Base-by-base conservation (phyloP, 768 basidiomycete species). In the Collybiopsis confluens region DNA sequence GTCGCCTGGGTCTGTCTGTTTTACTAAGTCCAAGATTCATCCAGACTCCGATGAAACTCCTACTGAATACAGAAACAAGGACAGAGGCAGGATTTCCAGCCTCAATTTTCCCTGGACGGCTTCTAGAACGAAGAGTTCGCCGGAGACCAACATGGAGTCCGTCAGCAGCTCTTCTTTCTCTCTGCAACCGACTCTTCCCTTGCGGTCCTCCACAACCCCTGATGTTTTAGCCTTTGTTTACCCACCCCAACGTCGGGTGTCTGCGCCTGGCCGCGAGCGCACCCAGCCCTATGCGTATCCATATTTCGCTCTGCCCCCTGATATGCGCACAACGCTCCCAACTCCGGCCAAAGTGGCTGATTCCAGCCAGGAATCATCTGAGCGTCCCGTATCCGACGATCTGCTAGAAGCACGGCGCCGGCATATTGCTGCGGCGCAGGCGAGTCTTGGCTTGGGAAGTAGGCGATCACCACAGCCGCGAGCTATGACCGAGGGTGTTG, bases 251-350 rank as follows among this genome's bases (percentile, higher is more conserved):
- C 54, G 45, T 3, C 44, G 59, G 8, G 62, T 52, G 35, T 58
- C 62, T 28, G 58, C 62, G 16, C 54, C 57, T 47, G 45, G 27
- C 5, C 43, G 48, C 8, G 50, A 23, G 9, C 65, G 3, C 60
- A 72, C 72, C 10, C 70, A 72, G 16, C 71, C 71, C 3, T 72
- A 72, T 23, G 66, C 68, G 10, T 64, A 69, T 33, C 71, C 71
- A 3, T 72, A 69, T 60, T 73, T 69, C 55, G 64, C 64, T 28
- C 50, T 60, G 45, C 64, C 64, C 9, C 64, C 64, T 28, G 33
- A 33, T 11, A 10, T 36, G 13, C 30, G 30, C 6, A 5, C 30
- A 33, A 10, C 43, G 50, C 16, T n/a, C 21, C 16, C 40, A 6
- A 42, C 13, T n/a, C 30, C 40, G n/a, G 13, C n/a, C 37, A 23